Percentiles rank a stretch among this genome's conserved stretches.
These are phyloP conservation scores for Pecoramyces ruminantium DNA, from an alignment of 192 early-diverging fungal species.

Conservation along the genomic window DNA sequence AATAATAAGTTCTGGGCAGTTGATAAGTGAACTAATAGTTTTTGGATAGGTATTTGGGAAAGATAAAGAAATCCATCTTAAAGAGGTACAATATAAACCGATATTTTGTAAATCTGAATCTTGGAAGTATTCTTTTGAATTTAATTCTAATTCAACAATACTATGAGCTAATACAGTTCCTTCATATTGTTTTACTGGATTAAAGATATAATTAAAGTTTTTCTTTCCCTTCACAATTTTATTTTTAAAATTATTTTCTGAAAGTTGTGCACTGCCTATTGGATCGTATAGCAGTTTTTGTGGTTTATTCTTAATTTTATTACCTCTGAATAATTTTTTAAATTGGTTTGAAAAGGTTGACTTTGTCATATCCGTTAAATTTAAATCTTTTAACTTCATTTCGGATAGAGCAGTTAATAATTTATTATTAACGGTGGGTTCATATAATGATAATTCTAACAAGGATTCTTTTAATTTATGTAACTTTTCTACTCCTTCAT, in stretches of 20 bases:
- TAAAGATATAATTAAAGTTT: background rate
- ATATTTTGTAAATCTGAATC: background rate
- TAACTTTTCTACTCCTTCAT: background rate
- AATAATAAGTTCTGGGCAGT: background rate
- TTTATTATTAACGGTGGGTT: background rate
- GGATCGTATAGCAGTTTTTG: background rate
- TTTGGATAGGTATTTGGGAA: background rate
- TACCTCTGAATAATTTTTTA: no score
- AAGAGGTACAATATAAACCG: background rate
- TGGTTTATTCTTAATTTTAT: background rate
- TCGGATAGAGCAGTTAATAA: background rate
- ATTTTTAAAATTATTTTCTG: background rate
- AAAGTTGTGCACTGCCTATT: background rate
- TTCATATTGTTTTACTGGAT: background rate
- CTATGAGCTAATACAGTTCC: background rate
- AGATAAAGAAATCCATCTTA: background rate
- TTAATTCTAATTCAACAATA: background rate
- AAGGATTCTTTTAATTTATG: background rate
- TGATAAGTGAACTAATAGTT: background rate
- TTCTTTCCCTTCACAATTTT: background rate
- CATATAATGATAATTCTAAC: background rate
- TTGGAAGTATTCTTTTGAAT: background rate
- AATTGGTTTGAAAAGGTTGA: background rate
- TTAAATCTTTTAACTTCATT: background rate
- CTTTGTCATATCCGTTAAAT: background rate